Evolutionary conservation across 1,284 basidiomycete genomes (phyloP), one percentile per base, ranked within the genome.

Genomic region (Marasmius tenuissimus): DNA sequence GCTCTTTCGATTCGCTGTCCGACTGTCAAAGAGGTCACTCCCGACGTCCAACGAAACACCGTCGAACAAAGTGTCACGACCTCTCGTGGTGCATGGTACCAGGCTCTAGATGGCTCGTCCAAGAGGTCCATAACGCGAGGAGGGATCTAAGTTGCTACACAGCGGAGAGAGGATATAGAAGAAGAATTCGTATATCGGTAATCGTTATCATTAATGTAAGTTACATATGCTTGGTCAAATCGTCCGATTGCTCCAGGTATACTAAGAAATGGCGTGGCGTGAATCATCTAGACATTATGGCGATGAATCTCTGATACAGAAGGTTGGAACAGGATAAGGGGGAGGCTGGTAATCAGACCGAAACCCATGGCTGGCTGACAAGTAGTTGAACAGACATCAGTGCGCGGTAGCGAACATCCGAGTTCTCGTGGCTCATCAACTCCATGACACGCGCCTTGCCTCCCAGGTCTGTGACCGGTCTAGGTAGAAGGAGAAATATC

Each of bases 361-460:
- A 72, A 47, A 81, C 69, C 91, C 92, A 93, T 12, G 91, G 88
- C 67, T 93, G 90, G 71, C 91, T 92, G 65, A 93, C 87, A 20
- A 93, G 85, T 59, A 86, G 85, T 67, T 93, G 91, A 14, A 95
- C 93, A 3, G 92, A 88, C 18, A 97, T 80, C 50, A 98, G 79
- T 4, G 96, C 94, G 64, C 91, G 88, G 80, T 98, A 98, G 68
- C 94, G 87, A 60, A 98, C 95, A 70, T 98, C 92, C 33, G 92
- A 79, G 74, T 97, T 89, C 38, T 85, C 78, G 74, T 97, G 92
- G 4, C 88, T 87, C 93, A 99, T 96, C 61, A 99, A 83, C 69
- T 97, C 91, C 94, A 99, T 97, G 12, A 96, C 92, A 27, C 89
- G 85, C 7, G 87, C 88, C 79, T 99, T 99, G 11, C 88, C 97